Base-by-base conservation (phyloP, 768 basidiomycete genomes). In the Lactarius hengduanensis region DNA sequence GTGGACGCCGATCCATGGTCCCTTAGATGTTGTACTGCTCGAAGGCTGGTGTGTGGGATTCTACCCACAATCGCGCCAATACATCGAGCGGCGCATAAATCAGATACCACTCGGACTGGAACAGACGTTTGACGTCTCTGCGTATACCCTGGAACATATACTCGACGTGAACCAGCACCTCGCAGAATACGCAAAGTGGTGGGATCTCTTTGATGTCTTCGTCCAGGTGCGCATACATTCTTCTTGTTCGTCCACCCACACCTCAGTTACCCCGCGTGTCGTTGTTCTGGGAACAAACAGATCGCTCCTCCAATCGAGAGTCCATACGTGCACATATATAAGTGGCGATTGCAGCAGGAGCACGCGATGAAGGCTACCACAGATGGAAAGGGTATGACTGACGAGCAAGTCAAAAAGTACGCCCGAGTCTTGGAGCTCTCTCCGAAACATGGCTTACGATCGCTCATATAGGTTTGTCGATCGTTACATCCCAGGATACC, bases 31-130 rank as follows among this genome's bases (percentile, higher is more conserved):
- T 16, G 89, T 98, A 59, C 82, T 99, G 58, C 78, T 99, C 58
- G 97, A 99, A 78, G 97, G 97, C 11, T 99, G 97, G 97, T 94
- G 89, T 76, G 86, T 91, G 28, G 96, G 96, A 0, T 98, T 97
- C 74, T 81, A 82, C 59, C 88, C 93, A 1, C 80, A 92, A 7
- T 71, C 79, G 0, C 56, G 70, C 20, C 76, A 79, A 11, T 83
- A 85, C 66, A 74, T 94, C 40, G 80, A 84, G 54, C 73, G 73
- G 45, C 78, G 81, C 36, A 93, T 89, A 84, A 74, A 78, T 13
- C 60, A 69, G 26, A 70, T 74, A 47, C 78, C 79, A 2, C 66
- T 71, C 64, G 65, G 76, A 7, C 71, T 78, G 10, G 74, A 74
- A 10, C 73, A 71, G 32, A 72, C 72, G 56, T 74, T 80, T 61